Percentiles rank a stretch among this genome's conserved stretches.
Conservation (phyloP, 2,329 filamentous ascomycete genomes). For the Verticillium longisporum region DNA sequence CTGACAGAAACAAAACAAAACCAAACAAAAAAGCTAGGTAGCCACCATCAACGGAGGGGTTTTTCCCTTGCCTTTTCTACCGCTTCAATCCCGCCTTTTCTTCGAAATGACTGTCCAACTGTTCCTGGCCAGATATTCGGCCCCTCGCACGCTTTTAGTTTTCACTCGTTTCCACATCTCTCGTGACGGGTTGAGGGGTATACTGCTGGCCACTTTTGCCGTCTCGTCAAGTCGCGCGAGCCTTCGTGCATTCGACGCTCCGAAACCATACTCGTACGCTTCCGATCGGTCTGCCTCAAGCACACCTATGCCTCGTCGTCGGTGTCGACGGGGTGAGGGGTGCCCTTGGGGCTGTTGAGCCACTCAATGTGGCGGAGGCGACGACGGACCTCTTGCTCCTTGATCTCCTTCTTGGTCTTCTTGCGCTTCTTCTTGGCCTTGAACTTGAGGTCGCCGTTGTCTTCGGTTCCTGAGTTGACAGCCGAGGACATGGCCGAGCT, state of each 20-base stretch:
- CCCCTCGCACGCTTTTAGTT: background rate
- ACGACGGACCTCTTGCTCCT: slow-evolving; percentile 84
- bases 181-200: background rate
- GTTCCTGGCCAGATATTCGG: background rate
- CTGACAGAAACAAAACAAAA: background rate
- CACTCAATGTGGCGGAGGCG: slow-evolving; percentile 79
- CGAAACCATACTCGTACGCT: background rate
- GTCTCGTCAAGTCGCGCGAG: background rate
- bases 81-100: slow-evolving; percentile 3
- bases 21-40: background rate
- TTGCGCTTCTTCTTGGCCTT: slow-evolving; percentile 92
- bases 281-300: background rate
- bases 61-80: background rate
- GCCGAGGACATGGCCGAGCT: slow-evolving; percentile 53
- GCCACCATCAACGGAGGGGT: no score
- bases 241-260: background rate
- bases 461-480: slow-evolving; percentile 78
- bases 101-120: slow-evolving; percentile 8
- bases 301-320: slow-evolving; percentile 57
- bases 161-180: background rate
- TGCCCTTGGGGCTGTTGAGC: slow-evolving; percentile 82
- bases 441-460: slow-evolving; percentile 79
- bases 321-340: slow-evolving; percentile 68
- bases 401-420: slow-evolving; percentile 92
- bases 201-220: background rate